phyloP scores from a whole-genome alignment of 139 green algal species.

The Volvox reticuliferus region DNA sequence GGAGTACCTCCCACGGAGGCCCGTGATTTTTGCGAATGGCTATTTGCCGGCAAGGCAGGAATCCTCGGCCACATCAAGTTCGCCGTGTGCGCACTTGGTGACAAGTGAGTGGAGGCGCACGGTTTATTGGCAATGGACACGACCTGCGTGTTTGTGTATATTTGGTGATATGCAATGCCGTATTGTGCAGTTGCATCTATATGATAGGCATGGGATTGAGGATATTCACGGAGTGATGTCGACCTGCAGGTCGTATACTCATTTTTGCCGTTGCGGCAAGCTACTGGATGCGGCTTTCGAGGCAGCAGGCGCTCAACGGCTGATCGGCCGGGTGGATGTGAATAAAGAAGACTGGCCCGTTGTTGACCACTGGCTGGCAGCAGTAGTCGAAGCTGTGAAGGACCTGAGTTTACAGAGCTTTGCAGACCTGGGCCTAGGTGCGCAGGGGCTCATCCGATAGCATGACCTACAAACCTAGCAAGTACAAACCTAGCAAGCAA shows the following conservation, averaged over 20 bases:
- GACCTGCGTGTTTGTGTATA: too few relatives aligned
- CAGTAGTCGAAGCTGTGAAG: constrained; percentile 60
- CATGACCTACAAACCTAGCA: too few relatives aligned
- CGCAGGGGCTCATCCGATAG: neutral
- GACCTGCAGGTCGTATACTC: constrained; percentile 77
- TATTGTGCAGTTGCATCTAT: too few relatives aligned
- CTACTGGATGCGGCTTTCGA: constrained; percentile 76
- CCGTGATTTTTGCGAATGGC: constrained; percentile 89
- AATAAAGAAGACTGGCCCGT: constrained; percentile 88
- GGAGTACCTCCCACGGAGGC: constrained; percentile 90
- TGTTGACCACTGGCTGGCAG: constrained; percentile 81
- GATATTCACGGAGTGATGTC: too few relatives aligned
- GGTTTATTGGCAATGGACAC: neutral
- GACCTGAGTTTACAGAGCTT: constrained; percentile 66
- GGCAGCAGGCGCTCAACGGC: constrained; percentile 57
- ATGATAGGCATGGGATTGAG: too few relatives aligned
- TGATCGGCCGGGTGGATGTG: constrained; percentile 72
- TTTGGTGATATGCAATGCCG: too few relatives aligned
- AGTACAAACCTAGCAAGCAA: too few relatives aligned
- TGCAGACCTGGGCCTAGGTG: constrained; percentile 56
- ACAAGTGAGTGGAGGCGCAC: constrained; percentile 67
- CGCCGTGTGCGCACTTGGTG: constrained; percentile 86
- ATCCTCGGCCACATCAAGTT: constrained; percentile 63
- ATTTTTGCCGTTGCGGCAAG: constrained; percentile 91
- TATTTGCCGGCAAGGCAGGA: constrained; percentile 66